These are phyloP conservation scores for Pleurotus eryngii DNA, from an alignment of 768 basidiomycete species.

Conservation along the genomic window DNA sequence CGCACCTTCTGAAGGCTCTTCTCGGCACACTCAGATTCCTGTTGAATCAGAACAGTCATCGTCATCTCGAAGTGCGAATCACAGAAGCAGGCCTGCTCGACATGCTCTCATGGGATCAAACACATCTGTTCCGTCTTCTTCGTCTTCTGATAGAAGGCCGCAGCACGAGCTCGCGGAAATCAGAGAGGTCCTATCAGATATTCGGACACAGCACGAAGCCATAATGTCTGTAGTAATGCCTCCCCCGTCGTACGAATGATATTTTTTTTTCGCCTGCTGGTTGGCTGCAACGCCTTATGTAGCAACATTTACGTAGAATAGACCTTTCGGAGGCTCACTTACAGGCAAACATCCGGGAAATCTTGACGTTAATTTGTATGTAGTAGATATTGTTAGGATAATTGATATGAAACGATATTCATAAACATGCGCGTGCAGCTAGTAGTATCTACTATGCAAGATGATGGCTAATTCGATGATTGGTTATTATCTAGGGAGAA, in stretches of 20 bases:
- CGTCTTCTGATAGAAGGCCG: not conserved
- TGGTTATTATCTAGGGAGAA: too few relatives aligned
- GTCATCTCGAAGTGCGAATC: not conserved
- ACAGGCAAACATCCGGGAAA: too few relatives aligned
- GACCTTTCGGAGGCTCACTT: too few relatives aligned
- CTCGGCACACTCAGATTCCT: not conserved
- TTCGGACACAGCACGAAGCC: not conserved
- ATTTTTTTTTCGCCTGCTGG: too few relatives aligned
- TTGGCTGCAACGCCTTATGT: too few relatives aligned
- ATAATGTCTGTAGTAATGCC: not conserved
- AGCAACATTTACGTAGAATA: too few relatives aligned
- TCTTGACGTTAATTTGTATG: too few relatives aligned
- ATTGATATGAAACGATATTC: too few relatives aligned
- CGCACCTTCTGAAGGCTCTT: not conserved
- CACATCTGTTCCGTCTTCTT: not conserved
- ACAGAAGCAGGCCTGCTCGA: not conserved
- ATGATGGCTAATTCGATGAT: too few relatives aligned
- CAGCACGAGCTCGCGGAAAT: not conserved
- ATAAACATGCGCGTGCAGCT: too few relatives aligned
- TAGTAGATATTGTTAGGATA: too few relatives aligned
- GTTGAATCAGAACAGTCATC: not conserved
- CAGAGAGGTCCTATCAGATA: not conserved
- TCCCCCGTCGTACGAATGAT: not conserved
- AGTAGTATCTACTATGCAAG: too few relatives aligned
- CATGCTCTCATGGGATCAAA: not conserved